Evolutionary conservation across 1,284 basidiomycete genomes (phyloP).

Genomic region (Ganoderma resinaceum): DNA sequence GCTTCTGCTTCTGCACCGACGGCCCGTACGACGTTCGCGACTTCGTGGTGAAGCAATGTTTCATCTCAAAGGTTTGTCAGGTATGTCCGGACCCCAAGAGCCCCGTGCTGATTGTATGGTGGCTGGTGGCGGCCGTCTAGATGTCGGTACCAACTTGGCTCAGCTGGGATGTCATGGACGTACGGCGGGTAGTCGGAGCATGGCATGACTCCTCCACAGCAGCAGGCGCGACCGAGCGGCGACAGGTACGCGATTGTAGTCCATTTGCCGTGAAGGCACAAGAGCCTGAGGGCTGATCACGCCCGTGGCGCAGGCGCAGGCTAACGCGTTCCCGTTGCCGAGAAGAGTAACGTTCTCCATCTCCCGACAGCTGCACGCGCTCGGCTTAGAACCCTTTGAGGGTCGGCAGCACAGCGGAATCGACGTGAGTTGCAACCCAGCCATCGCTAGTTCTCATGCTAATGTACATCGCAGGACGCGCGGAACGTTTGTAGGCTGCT

Average conservation of each 20-base stretch:
- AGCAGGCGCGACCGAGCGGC: slow-evolving; percentile 24
- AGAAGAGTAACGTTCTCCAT: slow-evolving; percentile 62
- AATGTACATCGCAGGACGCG: slow-evolving; percentile 65
- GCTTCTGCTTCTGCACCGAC: slow-evolving; percentile 81
- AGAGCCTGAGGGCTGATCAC: slow-evolving; percentile 11
- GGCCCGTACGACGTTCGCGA: slow-evolving; percentile 86
- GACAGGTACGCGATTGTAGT: slow-evolving; percentile 24
- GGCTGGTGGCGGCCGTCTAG: slow-evolving; percentile 43
- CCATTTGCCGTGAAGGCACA: neutral
- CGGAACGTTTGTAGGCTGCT: slow-evolving; percentile 86
- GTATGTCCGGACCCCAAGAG: neutral
- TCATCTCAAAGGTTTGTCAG: slow-evolving; percentile 74
- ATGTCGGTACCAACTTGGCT: slow-evolving; percentile 74
- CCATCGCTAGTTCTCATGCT: slow-evolving; percentile 1
- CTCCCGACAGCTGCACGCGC: slow-evolving; percentile 62
- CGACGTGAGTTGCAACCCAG: slow-evolving; percentile 66
- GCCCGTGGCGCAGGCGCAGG: slow-evolving; percentile 22
- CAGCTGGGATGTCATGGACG: slow-evolving; percentile 72
- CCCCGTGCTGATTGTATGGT: slow-evolving; percentile 9
- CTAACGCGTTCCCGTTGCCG: slow-evolving; percentile 35
- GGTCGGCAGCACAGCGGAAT: slow-evolving; percentile 89
- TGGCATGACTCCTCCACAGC: slow-evolving; percentile 41
- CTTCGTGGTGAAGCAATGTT: slow-evolving; percentile 87
- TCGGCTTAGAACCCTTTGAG: slow-evolving; percentile 71
- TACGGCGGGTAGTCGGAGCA: slow-evolving; percentile 62